Percentiles rank a stretch among this genome's conserved stretches.
Evolutionary conservation across 345 rosid genomes (phyloP).

Genomic region (Eucalyptus pauciflora): DNA sequence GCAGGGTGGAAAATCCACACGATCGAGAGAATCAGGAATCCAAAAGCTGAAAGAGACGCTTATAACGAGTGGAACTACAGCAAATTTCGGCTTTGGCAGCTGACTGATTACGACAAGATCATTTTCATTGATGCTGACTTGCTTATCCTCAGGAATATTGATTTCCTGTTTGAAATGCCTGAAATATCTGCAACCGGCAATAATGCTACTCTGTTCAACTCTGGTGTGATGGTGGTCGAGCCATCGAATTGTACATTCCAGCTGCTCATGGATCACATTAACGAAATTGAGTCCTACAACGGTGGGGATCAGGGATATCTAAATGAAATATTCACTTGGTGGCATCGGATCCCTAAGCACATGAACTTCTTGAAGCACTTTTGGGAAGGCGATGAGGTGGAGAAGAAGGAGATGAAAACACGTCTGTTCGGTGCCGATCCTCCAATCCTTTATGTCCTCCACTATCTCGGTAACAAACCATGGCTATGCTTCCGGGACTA

Average conservation of each 20-base stretch:
- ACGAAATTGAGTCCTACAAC: slow-evolving; percentile 77
- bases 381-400: slow-evolving; percentile 87
- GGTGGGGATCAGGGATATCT: slow-evolving; percentile 94
- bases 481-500: slow-evolving; percentile 91
- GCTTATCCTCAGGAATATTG: slow-evolving; percentile 77
- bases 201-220: slow-evolving; percentile 71
- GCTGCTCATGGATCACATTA: slow-evolving; percentile 72
- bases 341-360: slow-evolving; percentile 90
- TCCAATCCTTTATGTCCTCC: slow-evolving; percentile 72
- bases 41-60: slow-evolving; percentile 63
- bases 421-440: slow-evolving; percentile 73
- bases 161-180: slow-evolving; percentile 81
- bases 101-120: slow-evolving; percentile 76
- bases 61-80: slow-evolving; percentile 93
- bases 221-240: slow-evolving; percentile 80
- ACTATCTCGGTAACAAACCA: slow-evolving; percentile 77
- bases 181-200: slow-evolving; percentile 80
- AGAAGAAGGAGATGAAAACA: slow-evolving; percentile 56
- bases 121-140: slow-evolving; percentile 86
- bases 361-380: slow-evolving; percentile 94
- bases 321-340: slow-evolving; percentile 92
- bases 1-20: slow-evolving; percentile 85
- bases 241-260: slow-evolving; percentile 82
- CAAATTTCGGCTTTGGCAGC: slow-evolving; percentile 91
- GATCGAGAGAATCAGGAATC: slow-evolving; percentile 76